Evolutionary conservation across 2,329 filamentous ascomycete genomes (phyloP).

Genomic region (Penicillium concentricum): DNA sequence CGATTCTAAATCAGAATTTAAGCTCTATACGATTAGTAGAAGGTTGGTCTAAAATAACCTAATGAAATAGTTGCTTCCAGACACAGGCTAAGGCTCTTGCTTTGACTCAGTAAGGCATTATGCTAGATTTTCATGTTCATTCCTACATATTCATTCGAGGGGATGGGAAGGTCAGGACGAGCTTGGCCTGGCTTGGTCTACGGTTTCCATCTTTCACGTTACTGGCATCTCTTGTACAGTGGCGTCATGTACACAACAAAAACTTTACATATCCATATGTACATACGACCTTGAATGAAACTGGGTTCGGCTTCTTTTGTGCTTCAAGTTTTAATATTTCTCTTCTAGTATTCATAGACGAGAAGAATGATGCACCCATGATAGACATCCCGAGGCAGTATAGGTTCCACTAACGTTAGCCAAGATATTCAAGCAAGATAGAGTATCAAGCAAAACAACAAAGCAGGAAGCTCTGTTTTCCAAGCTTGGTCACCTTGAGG

Average conservation of each 20-base stretch:
- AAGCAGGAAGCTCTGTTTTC: background rate
- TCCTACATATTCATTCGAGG: background rate
- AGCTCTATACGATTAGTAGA: too few species aligned
- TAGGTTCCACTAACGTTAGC: background rate
- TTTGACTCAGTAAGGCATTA: slow-evolving; percentile 11
- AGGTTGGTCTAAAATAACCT: too few species aligned
- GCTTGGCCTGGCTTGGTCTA: background rate
- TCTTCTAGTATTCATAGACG: background rate
- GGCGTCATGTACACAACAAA: background rate
- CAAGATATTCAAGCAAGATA: background rate
- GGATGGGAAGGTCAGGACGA: background rate
- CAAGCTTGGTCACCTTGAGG: background rate
- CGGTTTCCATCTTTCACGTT: background rate
- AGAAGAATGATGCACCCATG: background rate
- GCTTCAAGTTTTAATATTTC: background rate
- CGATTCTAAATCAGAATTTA: too few species aligned
- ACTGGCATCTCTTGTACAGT: background rate
- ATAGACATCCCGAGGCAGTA: too few species aligned
- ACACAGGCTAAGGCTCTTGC: slow-evolving; percentile 21
- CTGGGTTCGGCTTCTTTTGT: background rate
- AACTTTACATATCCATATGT: background rate
- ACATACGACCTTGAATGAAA: background rate
- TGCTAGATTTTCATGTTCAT: background rate
- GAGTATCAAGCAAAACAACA: background rate
- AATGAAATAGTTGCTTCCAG: too few species aligned